Percentiles rank a stretch among this genome's conserved stretches.
phyloP scores from a whole-genome alignment of 768 basidiomycete genomes.

The Chalciporus piperatus region DNA sequence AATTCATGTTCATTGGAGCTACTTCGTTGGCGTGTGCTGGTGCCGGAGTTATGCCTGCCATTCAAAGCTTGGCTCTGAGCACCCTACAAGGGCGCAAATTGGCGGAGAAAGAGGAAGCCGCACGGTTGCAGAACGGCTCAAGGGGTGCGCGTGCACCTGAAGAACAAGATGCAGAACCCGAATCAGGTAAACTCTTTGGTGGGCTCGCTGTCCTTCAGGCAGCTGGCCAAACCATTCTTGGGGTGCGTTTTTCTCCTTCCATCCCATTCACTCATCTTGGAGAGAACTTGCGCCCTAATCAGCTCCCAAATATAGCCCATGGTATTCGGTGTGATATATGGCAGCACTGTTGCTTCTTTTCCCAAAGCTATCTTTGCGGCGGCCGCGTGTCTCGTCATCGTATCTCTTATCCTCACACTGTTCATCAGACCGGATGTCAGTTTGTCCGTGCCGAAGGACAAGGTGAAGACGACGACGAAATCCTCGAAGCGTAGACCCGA shows the following conservation, averaged over 20 bases:
- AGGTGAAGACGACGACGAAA: slow-evolving; percentile 2
- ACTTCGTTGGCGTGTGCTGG: slow-evolving; percentile 66
- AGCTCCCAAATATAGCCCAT: slow-evolving; percentile 47
- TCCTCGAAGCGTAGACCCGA: slow-evolving; percentile 10
- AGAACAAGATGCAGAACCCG: slow-evolving; percentile 33
- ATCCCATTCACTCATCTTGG: background rate
- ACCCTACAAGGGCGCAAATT: slow-evolving; percentile 41
- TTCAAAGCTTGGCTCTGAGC: slow-evolving; percentile 73
- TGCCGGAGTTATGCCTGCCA: slow-evolving; percentile 63
- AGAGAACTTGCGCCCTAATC: slow-evolving; percentile 9
- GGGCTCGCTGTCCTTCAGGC: slow-evolving; percentile 69
- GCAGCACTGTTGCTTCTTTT: slow-evolving; percentile 56
- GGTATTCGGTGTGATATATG: slow-evolving; percentile 66
- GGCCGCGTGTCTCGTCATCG: slow-evolving; percentile 53
- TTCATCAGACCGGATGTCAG: slow-evolving; percentile 37
- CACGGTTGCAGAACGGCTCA: slow-evolving; percentile 6
- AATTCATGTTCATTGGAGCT: slow-evolving; percentile 52
- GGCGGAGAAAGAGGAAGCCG: slow-evolving; percentile 37
- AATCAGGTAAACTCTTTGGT: slow-evolving; percentile 62
- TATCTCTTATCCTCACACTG: slow-evolving; percentile 46
- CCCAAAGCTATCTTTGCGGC: slow-evolving; percentile 68
- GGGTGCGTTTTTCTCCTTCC: slow-evolving; percentile 30
- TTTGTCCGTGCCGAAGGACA: slow-evolving; percentile 17
- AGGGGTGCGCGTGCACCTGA: background rate
- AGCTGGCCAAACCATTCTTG: slow-evolving; percentile 58